phyloP scores from a whole-genome alignment of 768 basidiomycete species.

The Collybia sordida region DNA sequence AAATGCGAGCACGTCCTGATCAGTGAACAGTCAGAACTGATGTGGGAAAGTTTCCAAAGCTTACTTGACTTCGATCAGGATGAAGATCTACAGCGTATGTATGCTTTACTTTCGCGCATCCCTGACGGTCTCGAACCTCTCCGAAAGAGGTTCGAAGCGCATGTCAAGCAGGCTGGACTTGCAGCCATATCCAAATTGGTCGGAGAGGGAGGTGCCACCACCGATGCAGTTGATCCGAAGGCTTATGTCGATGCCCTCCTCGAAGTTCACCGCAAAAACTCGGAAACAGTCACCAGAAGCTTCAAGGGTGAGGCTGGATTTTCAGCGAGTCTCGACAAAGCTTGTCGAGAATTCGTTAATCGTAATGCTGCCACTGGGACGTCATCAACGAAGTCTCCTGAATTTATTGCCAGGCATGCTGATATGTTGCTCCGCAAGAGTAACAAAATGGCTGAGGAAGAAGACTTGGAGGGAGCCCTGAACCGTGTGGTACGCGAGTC shows the following conservation, averaged over 20 bases:
- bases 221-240: constrained; percentile 87
- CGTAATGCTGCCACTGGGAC: constrained; percentile 88
- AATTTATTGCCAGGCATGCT: constrained; percentile 91
- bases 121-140: constrained; percentile 91
- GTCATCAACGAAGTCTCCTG: constrained; percentile 89
- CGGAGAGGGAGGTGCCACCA: constrained; percentile 57
- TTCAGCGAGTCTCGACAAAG: constrained; percentile 93
- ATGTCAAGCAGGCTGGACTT: constrained; percentile 91
- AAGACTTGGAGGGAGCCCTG: constrained; percentile 87
- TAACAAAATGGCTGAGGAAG: constrained; percentile 96
- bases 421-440: constrained; percentile 91
- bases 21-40: constrained; percentile 80
- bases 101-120: constrained; percentile 90
- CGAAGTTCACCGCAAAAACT: constrained; percentile 93
- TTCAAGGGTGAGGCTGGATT: constrained; percentile 97
- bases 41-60: constrained; percentile 96
- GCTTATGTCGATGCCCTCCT: constrained; percentile 93
- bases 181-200: constrained; percentile 79
- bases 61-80: constrained; percentile 94
- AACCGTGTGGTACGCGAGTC: constrained; percentile 77
- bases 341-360: constrained; percentile 96
- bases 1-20: constrained; percentile 96
- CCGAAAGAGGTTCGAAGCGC: constrained; percentile 91
- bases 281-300: constrained; percentile 85
- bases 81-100: constrained; percentile 97